These are phyloP conservation scores for Aspergillus incahuasiensis DNA, from an alignment of 495 filamentous ascomycete genomes.

Conservation along the genomic window DNA sequence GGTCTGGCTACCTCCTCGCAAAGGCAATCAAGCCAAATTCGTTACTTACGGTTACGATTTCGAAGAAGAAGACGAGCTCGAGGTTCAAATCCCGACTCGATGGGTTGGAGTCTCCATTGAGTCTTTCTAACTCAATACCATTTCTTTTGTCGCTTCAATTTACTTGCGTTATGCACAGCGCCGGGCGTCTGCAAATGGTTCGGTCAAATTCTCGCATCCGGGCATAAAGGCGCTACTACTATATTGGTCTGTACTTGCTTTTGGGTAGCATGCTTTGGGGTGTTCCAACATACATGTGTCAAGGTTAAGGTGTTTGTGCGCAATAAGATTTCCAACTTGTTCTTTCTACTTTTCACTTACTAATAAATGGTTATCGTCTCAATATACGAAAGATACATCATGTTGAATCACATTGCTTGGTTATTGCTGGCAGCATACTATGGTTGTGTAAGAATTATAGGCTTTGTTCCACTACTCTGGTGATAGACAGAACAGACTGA, in stretches of 20 bases:
- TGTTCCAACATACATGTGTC: slow-evolving; percentile 4
- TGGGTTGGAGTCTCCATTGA: slow-evolving; percentile 41
- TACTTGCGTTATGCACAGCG: slow-evolving; percentile 20
- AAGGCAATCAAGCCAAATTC: slow-evolving; percentile 28
- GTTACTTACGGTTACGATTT: slow-evolving; percentile 26
- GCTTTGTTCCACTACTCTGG: too few relatives aligned
- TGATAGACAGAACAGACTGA: too few relatives aligned
- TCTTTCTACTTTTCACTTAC: background rate
- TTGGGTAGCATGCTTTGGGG: slow-evolving; percentile 10
- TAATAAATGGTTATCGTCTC: too few relatives aligned
- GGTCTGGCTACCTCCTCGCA: slow-evolving; percentile 83
- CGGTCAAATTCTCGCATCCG: slow-evolving; percentile 3
- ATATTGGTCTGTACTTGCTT: slow-evolving; percentile 4
- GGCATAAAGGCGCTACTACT: slow-evolving; percentile 1
- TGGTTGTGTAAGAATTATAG: too few relatives aligned
- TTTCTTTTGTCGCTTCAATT: slow-evolving; percentile 10
- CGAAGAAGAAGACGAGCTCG: slow-evolving; percentile 34
- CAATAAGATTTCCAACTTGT: background rate
- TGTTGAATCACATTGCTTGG: too few relatives aligned
- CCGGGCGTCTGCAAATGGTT: slow-evolving; percentile 10
- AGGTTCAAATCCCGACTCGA: slow-evolving; percentile 31
- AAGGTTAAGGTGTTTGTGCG: slow-evolving; percentile 9
- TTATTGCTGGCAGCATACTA: too few relatives aligned
- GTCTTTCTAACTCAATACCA: slow-evolving; percentile 8
- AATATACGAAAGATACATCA: too few relatives aligned